Evolutionary conservation across 768 basidiomycete species (phyloP).

Genomic region (Lactarius quietus): DNA sequence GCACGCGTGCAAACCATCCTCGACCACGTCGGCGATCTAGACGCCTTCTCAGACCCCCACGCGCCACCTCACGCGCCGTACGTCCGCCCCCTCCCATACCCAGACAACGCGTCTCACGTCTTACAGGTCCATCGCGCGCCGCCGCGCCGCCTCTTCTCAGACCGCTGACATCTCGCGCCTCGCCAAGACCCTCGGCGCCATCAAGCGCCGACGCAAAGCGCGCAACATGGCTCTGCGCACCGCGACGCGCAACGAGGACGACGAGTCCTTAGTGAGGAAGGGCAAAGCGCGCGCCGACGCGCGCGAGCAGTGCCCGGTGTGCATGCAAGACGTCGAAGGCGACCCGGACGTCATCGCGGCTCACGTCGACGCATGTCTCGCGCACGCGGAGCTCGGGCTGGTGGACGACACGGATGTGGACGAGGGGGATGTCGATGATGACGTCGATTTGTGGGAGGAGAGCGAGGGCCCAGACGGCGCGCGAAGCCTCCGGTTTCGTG

Average conservation of each 20-base stretch:
- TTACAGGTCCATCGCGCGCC: constrained; percentile 29
- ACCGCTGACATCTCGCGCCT: constrained; percentile 32
- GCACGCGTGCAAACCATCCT: constrained; percentile 69
- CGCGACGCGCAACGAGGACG: constrained; percentile 56
- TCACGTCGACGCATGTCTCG: constrained; percentile 78
- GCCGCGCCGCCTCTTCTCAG: constrained; percentile 45
- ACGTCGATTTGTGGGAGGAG: constrained; percentile 37
- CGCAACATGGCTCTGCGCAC: constrained; percentile 66
- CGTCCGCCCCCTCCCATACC: constrained; percentile 27
- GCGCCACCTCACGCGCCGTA: constrained; percentile 48
- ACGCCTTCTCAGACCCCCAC: constrained; percentile 47
- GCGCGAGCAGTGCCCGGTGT: constrained; percentile 62
- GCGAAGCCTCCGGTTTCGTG: constrained; percentile 10
- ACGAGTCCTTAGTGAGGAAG: constrained; percentile 25
- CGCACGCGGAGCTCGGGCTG: constrained; percentile 40
- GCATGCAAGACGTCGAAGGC: constrained; percentile 51
- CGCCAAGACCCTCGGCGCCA: constrained; percentile 53
- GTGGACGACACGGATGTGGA: constrained; percentile 32
- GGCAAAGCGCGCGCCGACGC: constrained; percentile 25
- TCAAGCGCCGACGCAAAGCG: constrained; percentile 67
- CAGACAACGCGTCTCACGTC: constrained; percentile 30
- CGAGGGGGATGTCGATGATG: constrained; percentile 43
- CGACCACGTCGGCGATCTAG: constrained; percentile 55
- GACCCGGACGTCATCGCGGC: constrained; percentile 73
- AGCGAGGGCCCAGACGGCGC: constrained; percentile 32